Percentiles rank a stretch among this genome's conserved stretches.
phyloP scores from a whole-genome alignment of 2,329 filamentous ascomycete genomes.

The Colletotrichum lini region DNA sequence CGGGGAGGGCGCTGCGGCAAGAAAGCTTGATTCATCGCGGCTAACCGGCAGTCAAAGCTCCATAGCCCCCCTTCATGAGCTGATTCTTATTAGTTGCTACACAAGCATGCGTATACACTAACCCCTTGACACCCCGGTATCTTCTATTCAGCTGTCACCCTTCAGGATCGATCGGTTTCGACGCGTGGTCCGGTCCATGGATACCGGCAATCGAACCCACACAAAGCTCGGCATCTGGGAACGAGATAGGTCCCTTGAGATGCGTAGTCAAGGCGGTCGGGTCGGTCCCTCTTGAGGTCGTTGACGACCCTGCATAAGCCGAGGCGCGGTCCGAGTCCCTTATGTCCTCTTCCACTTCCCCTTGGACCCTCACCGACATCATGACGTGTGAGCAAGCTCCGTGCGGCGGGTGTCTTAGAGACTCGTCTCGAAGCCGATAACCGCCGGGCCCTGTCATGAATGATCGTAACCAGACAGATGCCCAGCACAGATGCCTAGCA shows the following conservation, averaged over 20 bases:
- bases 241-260: not conserved
- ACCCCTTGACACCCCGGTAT: too few relatives aligned
- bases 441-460: too few relatives aligned
- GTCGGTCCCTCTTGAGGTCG: too few relatives aligned
- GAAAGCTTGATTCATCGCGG: constrained; percentile 38
- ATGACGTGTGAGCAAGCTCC: constrained; percentile 31
- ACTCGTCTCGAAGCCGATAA: not conserved
- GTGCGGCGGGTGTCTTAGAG: constrained; percentile 26
- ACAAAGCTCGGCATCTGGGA: not conserved
- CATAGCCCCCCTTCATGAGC: constrained; percentile 8
- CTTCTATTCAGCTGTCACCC: too few relatives aligned
- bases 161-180: not conserved
- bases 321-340: not conserved
- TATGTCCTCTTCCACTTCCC: not conserved
- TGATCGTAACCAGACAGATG: too few relatives aligned
- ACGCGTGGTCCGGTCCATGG: not conserved
- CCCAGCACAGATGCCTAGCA: not conserved
- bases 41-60: constrained; percentile 34
- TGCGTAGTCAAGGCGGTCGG: too few relatives aligned
- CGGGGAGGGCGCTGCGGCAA: constrained; percentile 1
- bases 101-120: too few relatives aligned
- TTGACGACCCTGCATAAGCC: constrained; percentile 11
- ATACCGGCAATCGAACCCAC: not conserved
- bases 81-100: not conserved
- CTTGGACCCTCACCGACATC: not conserved